Base-by-base conservation (phyloP, 1,284 basidiomycete genomes). In the Termitomyces sp. region DNA sequence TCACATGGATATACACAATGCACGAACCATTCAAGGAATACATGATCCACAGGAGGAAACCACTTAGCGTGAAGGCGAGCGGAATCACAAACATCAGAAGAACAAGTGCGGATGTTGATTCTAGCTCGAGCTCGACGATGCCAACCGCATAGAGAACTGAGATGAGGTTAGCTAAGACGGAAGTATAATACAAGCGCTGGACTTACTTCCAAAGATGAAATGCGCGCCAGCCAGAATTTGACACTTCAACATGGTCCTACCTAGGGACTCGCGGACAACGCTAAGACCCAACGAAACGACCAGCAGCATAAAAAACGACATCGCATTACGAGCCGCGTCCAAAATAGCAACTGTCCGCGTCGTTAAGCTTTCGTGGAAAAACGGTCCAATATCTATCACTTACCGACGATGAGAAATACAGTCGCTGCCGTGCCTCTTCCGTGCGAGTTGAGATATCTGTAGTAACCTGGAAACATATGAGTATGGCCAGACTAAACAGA, bases 11-110 rank as follows among this genome's bases (percentile, higher is more conserved):
- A n/a, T 44, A 5, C 43, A 28, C 16, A 24, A 11, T 41, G 34
- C 10, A 68, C 76, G 31, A 60, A 90, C 90, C 84, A 62, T 93
- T 92, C 50, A 94, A 73, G n/a, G 88, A 81, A 66, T 93, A 86
- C 70, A 94, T 84, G 54, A 94, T 98, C 96, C 96, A 98, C 63
- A 96, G 80, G 40, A 98, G 79, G 77, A 98, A 98, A 1, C 86
- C 85, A 45, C 94, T 97, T 33, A 99, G 77, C 0, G 95, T 96
- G 68, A 98, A 87, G 0, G 95, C 89, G 39, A 99, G 77, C 1
- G 96, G 96, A 62, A 98, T 88, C 60, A 98, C 91, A 67, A 95
- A 91, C 56, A 93, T 62, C 45, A 95, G 74, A 34, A 95, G 78
- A 40, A 91, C 67, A 45, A 92, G 71, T 0, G 89, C 84, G 10